Base-by-base conservation (phyloP, 2,329 filamentous ascomycete genomes). In the Acephala macrosclerotiorum region DNA sequence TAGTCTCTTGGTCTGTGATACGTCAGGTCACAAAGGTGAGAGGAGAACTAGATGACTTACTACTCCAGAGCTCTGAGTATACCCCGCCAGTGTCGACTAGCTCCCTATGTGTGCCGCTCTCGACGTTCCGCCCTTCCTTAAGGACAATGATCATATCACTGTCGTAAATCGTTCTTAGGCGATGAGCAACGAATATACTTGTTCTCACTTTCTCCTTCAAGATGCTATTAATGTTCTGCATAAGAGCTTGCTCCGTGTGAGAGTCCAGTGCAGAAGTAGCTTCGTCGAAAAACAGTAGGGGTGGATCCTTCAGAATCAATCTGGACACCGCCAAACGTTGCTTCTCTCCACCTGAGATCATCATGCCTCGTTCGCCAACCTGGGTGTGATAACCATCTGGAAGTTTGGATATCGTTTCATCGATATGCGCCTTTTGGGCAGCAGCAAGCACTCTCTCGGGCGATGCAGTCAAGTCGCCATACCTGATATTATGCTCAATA, bases 321-420 rank as follows among this genome's bases (percentile, higher is more conserved):
- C 94, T 84, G 29, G 92, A 93, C 26, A 97, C 88, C 0, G 95
- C 95, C 12, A 97, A 82, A 2, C 94, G 88, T 79, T 97, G 94
- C 79, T 97, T 97, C 81, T 97, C 95, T 36, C 94, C 94, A 2
- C 93, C 94, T 0, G 92, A 96, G 53, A 97, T 97, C 94, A 97
- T 97, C 87, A 97, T 90, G 1, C 94, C 94, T 56, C 95, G 87
- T 81, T 97, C 95, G 61, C 95, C 95, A 29, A 98, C 96, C 79
- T 91, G 94, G 22, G 96, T 98, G 25, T 90, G 80, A 77, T 98
- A 97, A 18, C 93, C 93, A n/a, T 94, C 90, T 0, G 93, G 93
- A 77, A 97, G 90, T n/a, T 82, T 83, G 63, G 86, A 82, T 67
- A 97, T 90, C 60, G 91, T 93, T 53, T 96, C 90, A 78, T 97